Evolutionary conservation across 2,329 filamentous ascomycete genomes (phyloP).

Genomic region (Akanthomyces lecanii): DNA sequence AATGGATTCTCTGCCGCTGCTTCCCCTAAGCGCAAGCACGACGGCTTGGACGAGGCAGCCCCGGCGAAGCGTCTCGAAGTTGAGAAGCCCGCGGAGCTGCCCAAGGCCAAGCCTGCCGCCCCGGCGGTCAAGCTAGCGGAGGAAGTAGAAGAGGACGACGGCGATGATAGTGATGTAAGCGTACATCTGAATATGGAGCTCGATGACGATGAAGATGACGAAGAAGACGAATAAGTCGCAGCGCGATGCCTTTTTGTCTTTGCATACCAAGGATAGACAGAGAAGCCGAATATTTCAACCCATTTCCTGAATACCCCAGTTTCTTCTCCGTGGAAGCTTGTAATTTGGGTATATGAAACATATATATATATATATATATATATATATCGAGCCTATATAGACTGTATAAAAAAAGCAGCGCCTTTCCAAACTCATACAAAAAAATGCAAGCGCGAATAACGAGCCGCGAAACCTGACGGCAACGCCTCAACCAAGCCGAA

Average conservation of each 20-base stretch:
- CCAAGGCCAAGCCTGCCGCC: conserved; percentile 19
- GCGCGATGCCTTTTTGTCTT: neutral
- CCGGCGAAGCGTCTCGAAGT: conserved; percentile 40
- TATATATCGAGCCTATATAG: neutral
- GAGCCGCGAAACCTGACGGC: neutral
- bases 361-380: too few species aligned
- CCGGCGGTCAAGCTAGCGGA: conserved; percentile 21
- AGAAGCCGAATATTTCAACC: neutral
- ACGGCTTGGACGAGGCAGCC: conserved; percentile 30
- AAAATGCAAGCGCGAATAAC: neutral
- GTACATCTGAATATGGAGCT: conserved; percentile 58
- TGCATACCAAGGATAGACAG: conserved; percentile 10
- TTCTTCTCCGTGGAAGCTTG: neutral
- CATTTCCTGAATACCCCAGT: neutral
- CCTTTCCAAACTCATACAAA: neutral
- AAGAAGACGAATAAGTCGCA: conserved; percentile 21
- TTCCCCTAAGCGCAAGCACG: conserved; percentile 37
- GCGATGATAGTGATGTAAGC: conserved; percentile 50
- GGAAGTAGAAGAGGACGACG: conserved; percentile 33
- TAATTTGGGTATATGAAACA: conserved; percentile 3
- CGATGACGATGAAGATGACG: conserved; percentile 48
- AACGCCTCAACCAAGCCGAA: neutral
- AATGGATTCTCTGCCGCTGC: conserved; percentile 16
- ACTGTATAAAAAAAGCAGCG: neutral
- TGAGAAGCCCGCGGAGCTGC: conserved; percentile 27